phyloP scores from a whole-genome alignment of 176 grass and related monocot genomes.

The Pontederia paniculata region DNA sequence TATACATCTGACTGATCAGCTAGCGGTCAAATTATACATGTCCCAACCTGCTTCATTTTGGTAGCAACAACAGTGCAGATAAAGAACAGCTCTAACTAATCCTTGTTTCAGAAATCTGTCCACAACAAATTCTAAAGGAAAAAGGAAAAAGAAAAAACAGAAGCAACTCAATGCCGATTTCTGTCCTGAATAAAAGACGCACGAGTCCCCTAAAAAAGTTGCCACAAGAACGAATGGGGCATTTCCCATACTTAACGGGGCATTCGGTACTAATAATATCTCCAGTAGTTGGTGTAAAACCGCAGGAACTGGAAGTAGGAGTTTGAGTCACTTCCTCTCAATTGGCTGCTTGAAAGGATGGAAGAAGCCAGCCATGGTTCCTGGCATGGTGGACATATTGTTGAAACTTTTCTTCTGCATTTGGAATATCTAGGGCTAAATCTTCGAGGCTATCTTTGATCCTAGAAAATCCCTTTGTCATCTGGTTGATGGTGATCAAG shows the following conservation, averaged over 20 bases:
- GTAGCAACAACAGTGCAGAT: too few species aligned
- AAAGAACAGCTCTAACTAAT: neutral
- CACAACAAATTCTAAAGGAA: neutral
- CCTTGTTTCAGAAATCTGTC: neutral
- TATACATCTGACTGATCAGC: too few species aligned
- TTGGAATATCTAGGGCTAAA: conserved; percentile 8
- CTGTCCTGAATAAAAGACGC: too few species aligned
- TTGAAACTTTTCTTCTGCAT: conserved; percentile 2
- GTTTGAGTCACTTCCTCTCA: neutral
- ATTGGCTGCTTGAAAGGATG: neutral
- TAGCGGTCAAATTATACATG: too few species aligned
- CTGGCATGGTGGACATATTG: conserved; percentile 2
- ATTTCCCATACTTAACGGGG: too few species aligned
- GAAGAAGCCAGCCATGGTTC: conserved; percentile 6
- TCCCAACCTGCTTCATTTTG: too few species aligned
- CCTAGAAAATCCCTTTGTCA: conserved; percentile 4
- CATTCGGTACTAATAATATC: too few species aligned
- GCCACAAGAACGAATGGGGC: too few species aligned
- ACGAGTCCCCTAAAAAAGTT: too few species aligned
- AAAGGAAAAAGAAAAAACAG: neutral
- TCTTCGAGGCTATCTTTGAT: neutral
- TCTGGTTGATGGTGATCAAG: conserved; percentile 3
- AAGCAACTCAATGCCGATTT: neutral
- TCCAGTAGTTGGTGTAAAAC: neutral
- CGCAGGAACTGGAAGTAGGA: neutral